A percentile compares a stretch with the other conserved stretches of the same genome.
phyloP scores from a whole-genome alignment of 805 yeast species.

The Starmerella gropengiesseri region DNA sequence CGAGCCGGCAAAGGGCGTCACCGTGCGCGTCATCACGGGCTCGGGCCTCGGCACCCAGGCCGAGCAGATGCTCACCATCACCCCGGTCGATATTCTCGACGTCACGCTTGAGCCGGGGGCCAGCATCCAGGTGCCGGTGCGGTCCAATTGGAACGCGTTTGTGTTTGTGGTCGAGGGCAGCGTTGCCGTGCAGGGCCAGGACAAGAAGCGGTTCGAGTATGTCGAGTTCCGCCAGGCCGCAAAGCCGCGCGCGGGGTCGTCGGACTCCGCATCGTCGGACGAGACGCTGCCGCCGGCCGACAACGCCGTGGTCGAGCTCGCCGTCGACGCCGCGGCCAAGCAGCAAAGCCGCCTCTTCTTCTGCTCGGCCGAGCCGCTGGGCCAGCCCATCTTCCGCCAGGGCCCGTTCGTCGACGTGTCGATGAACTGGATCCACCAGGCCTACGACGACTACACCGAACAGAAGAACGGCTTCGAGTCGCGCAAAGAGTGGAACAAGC shows the following conservation, averaged over 20 bases:
- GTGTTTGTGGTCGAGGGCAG: constrained; percentile 26
- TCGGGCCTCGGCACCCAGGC: constrained; percentile 18
- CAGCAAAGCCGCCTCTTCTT: constrained; percentile 11
- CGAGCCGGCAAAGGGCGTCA: constrained; percentile 13
- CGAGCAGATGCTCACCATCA: constrained; percentile 17
- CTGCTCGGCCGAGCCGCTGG: constrained; percentile 22
- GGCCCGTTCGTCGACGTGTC: constrained; percentile 25
- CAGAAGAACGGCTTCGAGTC: constrained; percentile 24
- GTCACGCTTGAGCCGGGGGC: constrained; percentile 16
- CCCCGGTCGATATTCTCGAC: constrained; percentile 19
- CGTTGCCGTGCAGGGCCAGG: constrained; percentile 15
- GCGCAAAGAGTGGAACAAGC: constrained; percentile 13
- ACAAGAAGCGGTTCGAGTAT: constrained; percentile 11
- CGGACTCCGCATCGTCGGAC: not conserved
- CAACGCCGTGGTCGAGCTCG: constrained; percentile 1
- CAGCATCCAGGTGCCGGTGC: constrained; percentile 16
- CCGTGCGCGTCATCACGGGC: constrained; percentile 18
- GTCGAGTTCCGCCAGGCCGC: constrained; percentile 21
- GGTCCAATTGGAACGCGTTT: constrained; percentile 27
- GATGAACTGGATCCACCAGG: constrained; percentile 23
- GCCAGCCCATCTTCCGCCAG: constrained; percentile 25
- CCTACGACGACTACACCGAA: constrained; percentile 22
- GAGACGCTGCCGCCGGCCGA: not conserved
- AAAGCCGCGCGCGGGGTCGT: too few species aligned
- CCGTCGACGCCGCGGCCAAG: constrained; percentile 5